phyloP scores from a whole-genome alignment of 805 yeast species.

The Ogataea trehaloabstinens region DNA sequence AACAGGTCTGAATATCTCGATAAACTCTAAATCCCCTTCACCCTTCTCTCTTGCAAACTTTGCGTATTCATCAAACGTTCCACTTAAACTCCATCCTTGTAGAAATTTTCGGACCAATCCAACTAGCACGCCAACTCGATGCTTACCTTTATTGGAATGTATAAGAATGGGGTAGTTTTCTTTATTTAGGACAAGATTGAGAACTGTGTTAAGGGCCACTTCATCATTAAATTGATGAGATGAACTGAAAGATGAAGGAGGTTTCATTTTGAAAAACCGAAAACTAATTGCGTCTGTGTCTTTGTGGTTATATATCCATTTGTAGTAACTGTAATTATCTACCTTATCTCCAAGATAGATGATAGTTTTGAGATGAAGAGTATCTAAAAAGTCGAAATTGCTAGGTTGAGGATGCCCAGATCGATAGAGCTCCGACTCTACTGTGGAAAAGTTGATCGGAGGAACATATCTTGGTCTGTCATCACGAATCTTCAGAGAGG shows the following conservation, averaged over 20 bases:
- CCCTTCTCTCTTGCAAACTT: constrained; percentile 93
- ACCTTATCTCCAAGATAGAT: constrained; percentile 80
- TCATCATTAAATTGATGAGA: constrained; percentile 63
- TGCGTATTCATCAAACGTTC: constrained; percentile 90
- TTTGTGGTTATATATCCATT: constrained; percentile 52
- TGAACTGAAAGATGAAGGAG: constrained; percentile 48
- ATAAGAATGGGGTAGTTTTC: constrained; percentile 83
- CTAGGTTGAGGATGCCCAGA: constrained; percentile 92
- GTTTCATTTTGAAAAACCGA: constrained; percentile 61
- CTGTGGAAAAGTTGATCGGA: constrained; percentile 86
- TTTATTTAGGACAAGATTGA: constrained; percentile 54
- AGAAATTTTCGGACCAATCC: constrained; percentile 82
- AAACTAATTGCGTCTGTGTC: constrained; percentile 48
- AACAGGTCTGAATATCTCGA: constrained; percentile 75
- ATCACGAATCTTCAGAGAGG: constrained; percentile 32
- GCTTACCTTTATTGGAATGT: constrained; percentile 97
- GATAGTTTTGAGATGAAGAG: constrained; percentile 70
- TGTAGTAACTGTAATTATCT: constrained; percentile 60
- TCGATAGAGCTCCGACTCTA: constrained; percentile 82
- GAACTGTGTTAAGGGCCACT: constrained; percentile 52
- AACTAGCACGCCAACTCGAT: constrained; percentile 89
- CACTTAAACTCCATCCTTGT: constrained; percentile 92
- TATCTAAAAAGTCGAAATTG: constrained; percentile 75
- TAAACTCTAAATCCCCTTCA: constrained; percentile 85
- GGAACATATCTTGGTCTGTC: constrained; percentile 58